phyloP scores from a whole-genome alignment of 306 rosid species.

The Quercus wislizeni region DNA sequence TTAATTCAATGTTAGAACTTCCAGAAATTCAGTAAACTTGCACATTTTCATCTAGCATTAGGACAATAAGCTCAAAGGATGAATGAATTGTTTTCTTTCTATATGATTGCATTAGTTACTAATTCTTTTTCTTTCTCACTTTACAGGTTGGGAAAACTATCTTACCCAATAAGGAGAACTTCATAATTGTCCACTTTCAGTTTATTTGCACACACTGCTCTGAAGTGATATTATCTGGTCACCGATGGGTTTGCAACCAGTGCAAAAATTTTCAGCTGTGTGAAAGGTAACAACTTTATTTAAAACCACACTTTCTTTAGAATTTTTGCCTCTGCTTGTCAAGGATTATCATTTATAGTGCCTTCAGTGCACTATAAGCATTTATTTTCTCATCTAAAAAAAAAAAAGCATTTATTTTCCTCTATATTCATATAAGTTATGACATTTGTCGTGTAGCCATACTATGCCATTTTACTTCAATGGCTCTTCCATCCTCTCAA shows the following conservation, averaged over 20 bases:
- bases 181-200: constrained; percentile 55
- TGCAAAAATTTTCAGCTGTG: constrained; percentile 61
- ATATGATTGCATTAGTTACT: neutral
- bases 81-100: neutral
- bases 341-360: neutral
- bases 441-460: too few species aligned
- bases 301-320: neutral
- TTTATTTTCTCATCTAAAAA: neutral
- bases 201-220: constrained; percentile 48
- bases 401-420: neutral
- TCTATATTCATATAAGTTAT: too few species aligned
- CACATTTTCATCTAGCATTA: neutral
- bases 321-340: neutral
- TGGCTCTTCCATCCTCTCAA: too few species aligned
- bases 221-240: constrained; percentile 46
- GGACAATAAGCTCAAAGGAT: neutral
- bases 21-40: too few species aligned
- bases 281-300: constrained; percentile 41
- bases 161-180: constrained; percentile 44
- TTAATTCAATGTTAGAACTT: too few species aligned
- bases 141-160: constrained; percentile 49
- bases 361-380: neutral
- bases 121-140: neutral
- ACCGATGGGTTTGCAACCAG: constrained; percentile 52
- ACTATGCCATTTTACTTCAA: too few species aligned